Base-by-base conservation (phyloP, 2,329 filamentous ascomycete genomes). In the Alternaria atra region DNA sequence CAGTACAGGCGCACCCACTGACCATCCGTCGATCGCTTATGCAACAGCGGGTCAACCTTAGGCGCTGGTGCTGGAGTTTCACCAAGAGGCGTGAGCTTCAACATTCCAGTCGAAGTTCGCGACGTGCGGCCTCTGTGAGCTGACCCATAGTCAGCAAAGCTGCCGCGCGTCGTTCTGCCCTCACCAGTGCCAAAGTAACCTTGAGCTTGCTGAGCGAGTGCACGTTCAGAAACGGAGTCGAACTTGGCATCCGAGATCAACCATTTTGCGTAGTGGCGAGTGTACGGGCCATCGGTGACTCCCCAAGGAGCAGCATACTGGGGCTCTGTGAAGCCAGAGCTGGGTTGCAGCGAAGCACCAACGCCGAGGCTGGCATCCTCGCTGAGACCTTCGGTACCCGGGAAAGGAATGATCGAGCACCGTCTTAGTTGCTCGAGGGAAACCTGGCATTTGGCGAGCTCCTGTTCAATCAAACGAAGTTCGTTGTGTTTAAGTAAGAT, bases 401-500 rank as follows among this genome's bases (percentile, higher is more conserved):
- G 94, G 77, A 93, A 98, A 5, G 94, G 94, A 70, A 97, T 94
- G 68, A 98, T 84, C 75, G 95, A 90, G 80, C 94, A 97, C 62
- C 95, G 90, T 70, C 95, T 91, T 65, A 99, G 84, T 81, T 98
- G 95, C 81, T 99, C 95, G 69, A 98, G 85, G 10, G 94, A 93
- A 66, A 94, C 84, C 82, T 98, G 94, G 75, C 94, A 97, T 82
- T 97, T 98, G 67, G 93, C 94, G 67, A 98, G 86, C 81, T 98
- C 95, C 80, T 97, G 93, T 76, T 98, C 93, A 78, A 98, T 97
- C 69, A 97, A 85, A 58, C 94, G 92, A 61, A 98, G 82, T 82
- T 99, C 95, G 73, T 95, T 89, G 80, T 99, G 95, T 84, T 97
- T 98, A 77, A 96, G 83, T 65, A 98, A 82, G 54, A 98, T 94